Evolutionary conservation across 1,284 basidiomycete species (phyloP).

Genomic region (Phellopilus nigrolimitatus): DNA sequence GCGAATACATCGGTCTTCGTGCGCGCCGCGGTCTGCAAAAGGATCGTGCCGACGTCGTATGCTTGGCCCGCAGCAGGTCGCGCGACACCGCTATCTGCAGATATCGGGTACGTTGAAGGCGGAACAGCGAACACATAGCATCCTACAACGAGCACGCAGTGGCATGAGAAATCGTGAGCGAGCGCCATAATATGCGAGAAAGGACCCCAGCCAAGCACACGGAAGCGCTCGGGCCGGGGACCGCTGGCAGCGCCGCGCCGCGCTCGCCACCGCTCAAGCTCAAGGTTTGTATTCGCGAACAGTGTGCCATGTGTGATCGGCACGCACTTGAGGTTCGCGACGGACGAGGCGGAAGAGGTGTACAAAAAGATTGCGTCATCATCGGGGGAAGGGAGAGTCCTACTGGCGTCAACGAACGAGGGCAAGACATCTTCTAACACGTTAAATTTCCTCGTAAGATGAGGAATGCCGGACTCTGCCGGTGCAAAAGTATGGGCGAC

Average conservation of each 20-base stretch:
- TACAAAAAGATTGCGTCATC: slow-evolving; percentile 28
- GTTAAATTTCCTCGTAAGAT: slow-evolving; percentile 27
- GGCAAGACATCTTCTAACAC: slow-evolving; percentile 22
- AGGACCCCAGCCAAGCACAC: slow-evolving; percentile 32
- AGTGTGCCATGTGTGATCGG: slow-evolving; percentile 30
- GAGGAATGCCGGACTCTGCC: slow-evolving; percentile 29
- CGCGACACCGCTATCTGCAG: slow-evolving; percentile 18
- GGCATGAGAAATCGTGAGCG: slow-evolving; percentile 26
- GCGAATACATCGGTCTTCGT: slow-evolving; percentile 8
- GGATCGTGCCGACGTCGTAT: slow-evolving; percentile 10
- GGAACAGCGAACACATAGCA: slow-evolving; percentile 31
- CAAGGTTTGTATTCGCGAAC: slow-evolving; percentile 24
- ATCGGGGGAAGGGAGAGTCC: slow-evolving; percentile 2
- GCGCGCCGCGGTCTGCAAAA: slow-evolving; percentile 10
- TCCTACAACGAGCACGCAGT: slow-evolving; percentile 28
- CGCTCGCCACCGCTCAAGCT: slow-evolving; percentile 28
- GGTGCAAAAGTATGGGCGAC: neutral
- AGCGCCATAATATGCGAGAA: slow-evolving; percentile 32
- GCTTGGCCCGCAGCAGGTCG: neutral
- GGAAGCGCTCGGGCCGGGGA: slow-evolving; percentile 24
- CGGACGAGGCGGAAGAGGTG: slow-evolving; percentile 33
- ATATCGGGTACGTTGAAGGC: slow-evolving; percentile 28
- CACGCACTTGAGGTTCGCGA: slow-evolving; percentile 33
- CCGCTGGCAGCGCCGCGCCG: slow-evolving; percentile 25
- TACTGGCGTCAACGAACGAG: slow-evolving; percentile 21